phyloP scores from a whole-genome alignment of 2,329 filamentous ascomycete species.

The Fusarium dimerum region DNA sequence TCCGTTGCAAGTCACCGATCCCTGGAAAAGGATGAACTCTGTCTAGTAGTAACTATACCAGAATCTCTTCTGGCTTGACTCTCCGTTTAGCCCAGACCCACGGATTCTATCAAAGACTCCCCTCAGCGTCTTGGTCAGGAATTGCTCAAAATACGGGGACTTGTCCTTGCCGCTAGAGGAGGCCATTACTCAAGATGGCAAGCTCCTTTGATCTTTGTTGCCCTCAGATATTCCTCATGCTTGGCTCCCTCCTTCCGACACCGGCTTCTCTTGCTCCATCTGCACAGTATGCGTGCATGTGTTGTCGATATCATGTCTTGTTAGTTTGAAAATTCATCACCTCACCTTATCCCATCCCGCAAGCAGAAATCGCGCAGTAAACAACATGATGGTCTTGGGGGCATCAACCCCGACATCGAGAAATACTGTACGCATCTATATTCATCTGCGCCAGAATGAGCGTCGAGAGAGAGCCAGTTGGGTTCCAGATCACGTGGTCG shows the following conservation, averaged over 20 bases:
- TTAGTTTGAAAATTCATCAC: too few species aligned
- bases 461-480: not conserved
- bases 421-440: not conserved
- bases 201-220: too few species aligned
- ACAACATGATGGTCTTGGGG: too few species aligned
- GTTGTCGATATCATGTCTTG: too few species aligned
- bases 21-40: not conserved
- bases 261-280: not conserved
- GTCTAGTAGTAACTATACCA: too few species aligned
- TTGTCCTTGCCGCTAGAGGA: not conserved
- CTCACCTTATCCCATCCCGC: too few species aligned
- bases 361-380: too few species aligned
- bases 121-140: not conserved
- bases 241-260: not conserved
- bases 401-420: not conserved
- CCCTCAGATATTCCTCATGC: too few species aligned
- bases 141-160: not conserved
- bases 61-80: not conserved
- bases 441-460: not conserved
- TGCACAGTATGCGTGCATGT: not conserved
- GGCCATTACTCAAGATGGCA: too few species aligned
- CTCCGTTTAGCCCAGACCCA: not conserved
- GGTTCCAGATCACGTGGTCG: not conserved
- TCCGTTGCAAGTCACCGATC: not conserved
- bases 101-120: not conserved